phyloP scores from a whole-genome alignment of 192 early-diverging fungal species.

The Backusella mclennaniae region DNA sequence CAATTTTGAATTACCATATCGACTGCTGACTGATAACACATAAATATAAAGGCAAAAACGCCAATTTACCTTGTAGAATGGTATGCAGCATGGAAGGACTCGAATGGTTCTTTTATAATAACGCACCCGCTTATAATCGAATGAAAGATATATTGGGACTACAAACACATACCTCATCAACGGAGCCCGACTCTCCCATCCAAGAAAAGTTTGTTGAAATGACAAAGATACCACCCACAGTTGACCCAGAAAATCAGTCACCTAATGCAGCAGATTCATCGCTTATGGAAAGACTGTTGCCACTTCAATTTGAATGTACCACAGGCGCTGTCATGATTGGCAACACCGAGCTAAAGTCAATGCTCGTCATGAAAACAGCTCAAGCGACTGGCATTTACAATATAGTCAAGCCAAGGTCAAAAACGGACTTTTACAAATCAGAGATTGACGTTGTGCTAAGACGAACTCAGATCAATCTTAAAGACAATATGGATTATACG shows the following conservation, averaged over 20 bases:
- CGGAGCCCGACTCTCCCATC: background rate
- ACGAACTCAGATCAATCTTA: conserved; percentile 52
- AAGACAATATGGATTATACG: conserved; percentile 64
- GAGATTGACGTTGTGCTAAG: conserved; percentile 49
- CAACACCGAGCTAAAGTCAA: conserved; percentile 60
- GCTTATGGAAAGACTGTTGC: conserved; percentile 58
- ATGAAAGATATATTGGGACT: conserved; percentile 45
- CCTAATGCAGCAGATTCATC: conserved; percentile 26
- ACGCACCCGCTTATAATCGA: conserved; percentile 66
- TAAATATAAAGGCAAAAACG: conserved; percentile 10
- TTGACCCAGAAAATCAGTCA: conserved; percentile 37
- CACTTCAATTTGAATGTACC: conserved; percentile 61
- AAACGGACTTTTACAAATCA: conserved; percentile 58
- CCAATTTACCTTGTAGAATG: conserved; percentile 53
- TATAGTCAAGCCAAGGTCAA: conserved; percentile 51
- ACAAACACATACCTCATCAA: conserved; percentile 20
- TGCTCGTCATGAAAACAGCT: conserved; percentile 58
- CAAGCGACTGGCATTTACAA: conserved; percentile 58
- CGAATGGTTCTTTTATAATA: conserved; percentile 83
- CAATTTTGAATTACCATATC: background rate
- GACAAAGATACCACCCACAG: conserved; percentile 3
- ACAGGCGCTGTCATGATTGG: conserved; percentile 72
- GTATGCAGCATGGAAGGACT: conserved; percentile 67
- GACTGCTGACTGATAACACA: background rate
- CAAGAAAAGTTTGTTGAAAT: background rate